Base-by-base conservation (phyloP, 1,284 basidiomycete species). In the Cutaneotrichosporon cavernicola region DNA sequence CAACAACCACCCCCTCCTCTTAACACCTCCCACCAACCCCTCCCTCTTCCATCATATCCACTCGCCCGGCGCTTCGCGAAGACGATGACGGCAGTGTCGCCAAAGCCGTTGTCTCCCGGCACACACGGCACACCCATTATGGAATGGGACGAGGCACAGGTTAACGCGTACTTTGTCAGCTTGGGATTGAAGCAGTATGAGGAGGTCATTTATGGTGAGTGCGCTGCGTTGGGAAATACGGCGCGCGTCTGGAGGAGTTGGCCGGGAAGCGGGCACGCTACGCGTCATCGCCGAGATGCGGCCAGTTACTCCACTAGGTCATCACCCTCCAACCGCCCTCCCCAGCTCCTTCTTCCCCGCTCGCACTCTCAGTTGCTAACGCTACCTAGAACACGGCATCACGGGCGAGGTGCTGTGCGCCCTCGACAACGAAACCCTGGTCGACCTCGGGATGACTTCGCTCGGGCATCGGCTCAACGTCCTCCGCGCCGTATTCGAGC, bases 391-490 rank as follows among this genome's bases (percentile, higher is more conserved):
- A 77, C 90, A 97, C 79, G 89, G 87, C 68, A 91, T 97, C 70
- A 89, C 89, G 7, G 94, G 94, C 61, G 92, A 96, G 70, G 88
- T 92, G 2, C 84, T 97, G 18, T 87, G 89, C 66, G 83, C 90
- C 71, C 84, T 97, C 51, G 90, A 93, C 77, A 85, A 88, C 56
- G 90, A 93, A 51, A 81, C 86, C 3, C 85, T 97, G 69, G 91
- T 90, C 79, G 88, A 90, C 61, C 83, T 97, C 64, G 94, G 94
- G 7, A 86, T 97, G 55, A 76, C 86, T 22, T 91, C 89, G 43
- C 86, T 97, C 69, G 93, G 94, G 9, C 92, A 96, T 80, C 84
- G 94, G 56, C 82, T 97, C 26, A 84, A 89, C 38, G 91, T 97
- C 67, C 86, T 97, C 73, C 92, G 92, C 78, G 88, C 90, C 56